Evolutionary conservation across 306 rosid genomes (phyloP).

Genomic region (Malus domestica): DNA sequence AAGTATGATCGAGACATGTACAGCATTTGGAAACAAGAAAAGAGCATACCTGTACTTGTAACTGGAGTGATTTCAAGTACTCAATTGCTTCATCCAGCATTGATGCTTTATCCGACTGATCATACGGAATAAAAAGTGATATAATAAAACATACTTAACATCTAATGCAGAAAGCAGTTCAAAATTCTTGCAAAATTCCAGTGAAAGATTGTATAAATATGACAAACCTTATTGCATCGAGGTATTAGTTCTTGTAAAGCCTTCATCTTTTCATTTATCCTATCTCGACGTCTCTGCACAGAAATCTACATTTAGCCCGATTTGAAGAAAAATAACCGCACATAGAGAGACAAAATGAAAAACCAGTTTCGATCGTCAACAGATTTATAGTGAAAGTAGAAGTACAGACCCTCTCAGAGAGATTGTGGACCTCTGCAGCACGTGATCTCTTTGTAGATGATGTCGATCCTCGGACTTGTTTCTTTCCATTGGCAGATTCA

Average conservation of each 20-base stretch:
- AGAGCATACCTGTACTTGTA: constrained; percentile 69
- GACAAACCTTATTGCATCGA: constrained; percentile 66
- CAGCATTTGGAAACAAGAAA: not conserved
- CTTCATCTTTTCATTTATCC: constrained; percentile 84
- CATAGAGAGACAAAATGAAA: not conserved
- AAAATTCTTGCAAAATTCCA: not conserved
- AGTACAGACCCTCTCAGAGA: constrained; percentile 72
- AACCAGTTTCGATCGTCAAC: not conserved
- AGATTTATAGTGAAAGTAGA: not conserved
- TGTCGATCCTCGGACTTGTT: constrained; percentile 39
- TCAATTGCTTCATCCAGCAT: constrained; percentile 93
- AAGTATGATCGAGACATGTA: not conserved
- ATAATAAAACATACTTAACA: constrained; percentile 6
- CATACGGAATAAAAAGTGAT: constrained; percentile 2
- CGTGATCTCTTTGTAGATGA: constrained; percentile 65
- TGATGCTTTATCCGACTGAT: constrained; percentile 82
- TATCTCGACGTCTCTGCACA: constrained; percentile 78
- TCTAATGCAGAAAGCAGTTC: not conserved
- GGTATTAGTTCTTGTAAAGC: constrained; percentile 85
- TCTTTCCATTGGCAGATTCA: constrained; percentile 46
- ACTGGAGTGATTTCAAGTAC: constrained; percentile 74
- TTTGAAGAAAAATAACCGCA: constrained; percentile 3
- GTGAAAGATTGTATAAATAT: not conserved
- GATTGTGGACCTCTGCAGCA: constrained; percentile 87
- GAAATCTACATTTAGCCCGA: constrained; percentile 5